Base-by-base conservation (phyloP, 2,329 filamentous ascomycete genomes). In the Myriosclerotinia duriaeana region DNA sequence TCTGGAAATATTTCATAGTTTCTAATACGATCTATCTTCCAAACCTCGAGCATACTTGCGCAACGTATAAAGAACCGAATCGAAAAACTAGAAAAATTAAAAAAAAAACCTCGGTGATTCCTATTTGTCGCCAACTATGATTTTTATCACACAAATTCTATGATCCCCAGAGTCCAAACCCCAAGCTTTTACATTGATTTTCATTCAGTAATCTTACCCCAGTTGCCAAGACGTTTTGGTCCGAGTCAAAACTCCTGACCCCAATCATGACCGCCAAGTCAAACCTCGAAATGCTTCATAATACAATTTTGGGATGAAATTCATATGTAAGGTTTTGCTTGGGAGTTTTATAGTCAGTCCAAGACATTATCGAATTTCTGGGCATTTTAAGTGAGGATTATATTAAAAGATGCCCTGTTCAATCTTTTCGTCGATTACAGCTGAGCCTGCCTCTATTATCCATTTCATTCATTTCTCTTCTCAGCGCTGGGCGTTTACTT, bases 281-380 rank as follows among this genome's bases (percentile, higher is more conserved):
- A 65, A 65, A 65, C 63, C 38, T 22, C 34, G 53, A 30, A 34
- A 40, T 65, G 63, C 63, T 60, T 65, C 63, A 65, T 4, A 38
- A 26, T 53, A 9, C 53, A 60, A 42, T 40, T 52, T 52, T 36
- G 44, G 63, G 53, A 65, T 38, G 53, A 65, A 65, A 42, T 50
- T 53, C 3, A 46, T 59, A 26, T 15, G 8, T 22, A 22, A 11
- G 17, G 42, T 36, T 65, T 44, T n/a, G 6, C 53, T 65, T 60
- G 63, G 42, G n/a, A 40, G 63, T 65, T 59, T 65, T 53, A 65
- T 50, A 14, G 20, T n/a, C 53, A 52, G 20, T 34, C 11, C 22
- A 42, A 40, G 63, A 59, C 6, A 7, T 52, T 20, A 15, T 22
- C 36, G 46, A 52, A 59, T 17, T 53, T 17, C 22, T 60, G 17